These are phyloP conservation scores for Myxozyma geophila DNA, from an alignment of 805 yeast genomes.

Conservation along the genomic window DNA sequence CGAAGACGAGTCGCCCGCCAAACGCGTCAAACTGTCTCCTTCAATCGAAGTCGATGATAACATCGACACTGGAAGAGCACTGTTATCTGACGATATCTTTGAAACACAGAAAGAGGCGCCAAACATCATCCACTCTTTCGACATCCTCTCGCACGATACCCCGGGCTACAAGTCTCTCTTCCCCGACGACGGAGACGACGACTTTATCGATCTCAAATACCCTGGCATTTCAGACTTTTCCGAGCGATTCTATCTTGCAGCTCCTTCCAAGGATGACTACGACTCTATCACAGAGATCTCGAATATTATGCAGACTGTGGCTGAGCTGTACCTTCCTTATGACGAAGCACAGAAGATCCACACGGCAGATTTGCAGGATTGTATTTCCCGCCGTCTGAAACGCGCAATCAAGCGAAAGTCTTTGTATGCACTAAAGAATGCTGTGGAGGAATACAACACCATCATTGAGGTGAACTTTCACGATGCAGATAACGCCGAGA, in stretches of 20 bases:
- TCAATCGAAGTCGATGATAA: background rate
- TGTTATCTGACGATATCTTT: slow-evolving; percentile 5
- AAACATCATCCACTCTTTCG: slow-evolving; percentile 9
- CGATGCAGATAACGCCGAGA: slow-evolving; percentile 44
- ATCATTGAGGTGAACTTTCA: slow-evolving; percentile 46
- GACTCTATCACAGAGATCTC: slow-evolving; percentile 69
- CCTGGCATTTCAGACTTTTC: slow-evolving; percentile 24
- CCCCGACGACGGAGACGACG: slow-evolving; percentile 21
- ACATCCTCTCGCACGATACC: background rate
- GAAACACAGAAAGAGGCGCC: background rate
- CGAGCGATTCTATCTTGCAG: slow-evolving; percentile 24
- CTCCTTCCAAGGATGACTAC: slow-evolving; percentile 49
- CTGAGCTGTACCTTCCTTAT: slow-evolving; percentile 50
- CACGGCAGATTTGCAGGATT: slow-evolving; percentile 40
- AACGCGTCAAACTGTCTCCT: background rate
- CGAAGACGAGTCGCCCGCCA: slow-evolving; percentile 8
- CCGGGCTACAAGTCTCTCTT: slow-evolving; percentile 13
- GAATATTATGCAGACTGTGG: slow-evolving; percentile 51
- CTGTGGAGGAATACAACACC: slow-evolving; percentile 53
- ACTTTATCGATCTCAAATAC: slow-evolving; percentile 21
- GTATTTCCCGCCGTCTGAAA: slow-evolving; percentile 43
- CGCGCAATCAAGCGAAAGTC: slow-evolving; percentile 43
- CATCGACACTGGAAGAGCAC: background rate
- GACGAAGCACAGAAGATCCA: slow-evolving; percentile 28
- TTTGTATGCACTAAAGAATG: slow-evolving; percentile 41